Conservation (phyloP, 768 basidiomycete species). For the Hygrophoropsis aurantiaca region DNA sequence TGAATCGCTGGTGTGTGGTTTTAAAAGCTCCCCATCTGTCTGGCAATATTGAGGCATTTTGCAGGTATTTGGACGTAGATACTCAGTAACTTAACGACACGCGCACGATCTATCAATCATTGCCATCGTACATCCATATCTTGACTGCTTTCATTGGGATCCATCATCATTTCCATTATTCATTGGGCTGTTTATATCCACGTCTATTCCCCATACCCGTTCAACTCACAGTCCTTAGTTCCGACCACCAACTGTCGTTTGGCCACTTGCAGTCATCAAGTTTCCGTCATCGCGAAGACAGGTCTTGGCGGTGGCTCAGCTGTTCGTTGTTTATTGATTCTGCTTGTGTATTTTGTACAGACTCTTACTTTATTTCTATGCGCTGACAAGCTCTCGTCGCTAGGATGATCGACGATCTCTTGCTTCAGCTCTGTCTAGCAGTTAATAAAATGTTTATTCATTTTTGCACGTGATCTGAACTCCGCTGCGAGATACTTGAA, state of each 20-base stretch:
- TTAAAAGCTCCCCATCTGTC: not conserved
- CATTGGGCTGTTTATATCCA: slow-evolving; percentile 31
- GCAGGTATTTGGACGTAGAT: slow-evolving; percentile 21
- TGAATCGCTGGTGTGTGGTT: not conserved
- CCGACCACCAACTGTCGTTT: slow-evolving; percentile 6
- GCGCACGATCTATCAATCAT: slow-evolving; percentile 29
- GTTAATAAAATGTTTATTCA: slow-evolving; percentile 8
- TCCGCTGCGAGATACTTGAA: too few relatives aligned
- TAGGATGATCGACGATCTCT: slow-evolving; percentile 10
- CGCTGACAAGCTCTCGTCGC: slow-evolving; percentile 4
- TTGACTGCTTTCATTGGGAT: slow-evolving; percentile 26
- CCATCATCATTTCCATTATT: slow-evolving; percentile 20
- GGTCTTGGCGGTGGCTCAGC: slow-evolving; percentile 11
- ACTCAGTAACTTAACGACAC: slow-evolving; percentile 33
- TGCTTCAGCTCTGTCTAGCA: slow-evolving; percentile 7
- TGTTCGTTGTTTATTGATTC: slow-evolving; percentile 25
- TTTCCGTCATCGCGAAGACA: slow-evolving; percentile 2
- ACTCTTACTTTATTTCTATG: slow-evolving; percentile 25
- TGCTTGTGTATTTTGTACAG: slow-evolving; percentile 28
- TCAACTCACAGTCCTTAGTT: slow-evolving; percentile 22
- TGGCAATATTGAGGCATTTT: slow-evolving; percentile 2
- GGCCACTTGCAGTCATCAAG: slow-evolving; percentile 9
- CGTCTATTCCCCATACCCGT: slow-evolving; percentile 21
- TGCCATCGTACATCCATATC: slow-evolving; percentile 33
- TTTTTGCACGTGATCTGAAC: slow-evolving; percentile 1